Conservation (phyloP, 2,329 filamentous ascomycete genomes). For the Nemania sp. region DNA sequence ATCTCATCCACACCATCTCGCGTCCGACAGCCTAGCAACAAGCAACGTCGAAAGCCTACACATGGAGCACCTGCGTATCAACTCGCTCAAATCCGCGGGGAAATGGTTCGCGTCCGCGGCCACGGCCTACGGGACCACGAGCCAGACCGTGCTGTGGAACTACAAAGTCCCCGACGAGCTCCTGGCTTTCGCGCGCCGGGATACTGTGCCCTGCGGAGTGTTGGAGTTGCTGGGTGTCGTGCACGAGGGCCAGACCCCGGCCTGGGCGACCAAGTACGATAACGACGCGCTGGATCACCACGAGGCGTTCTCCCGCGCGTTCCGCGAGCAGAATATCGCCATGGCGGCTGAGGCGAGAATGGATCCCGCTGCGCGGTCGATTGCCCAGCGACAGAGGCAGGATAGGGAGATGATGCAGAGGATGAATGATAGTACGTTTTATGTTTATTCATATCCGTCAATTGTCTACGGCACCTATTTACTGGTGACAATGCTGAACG, state of each 20-base stretch:
- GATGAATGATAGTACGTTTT: slow-evolving; percentile 51
- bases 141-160: slow-evolving; percentile 61
- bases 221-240: slow-evolving; percentile 58
- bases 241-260: slow-evolving; percentile 54
- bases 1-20: no score
- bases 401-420: slow-evolving; percentile 48
- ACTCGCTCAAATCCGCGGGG: slow-evolving; percentile 43
- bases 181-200: slow-evolving; percentile 52
- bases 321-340: slow-evolving; percentile 46
- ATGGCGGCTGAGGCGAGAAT: slow-evolving; percentile 50
- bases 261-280: slow-evolving; percentile 52
- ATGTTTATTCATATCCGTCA: background rate
- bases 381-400: slow-evolving; percentile 47
- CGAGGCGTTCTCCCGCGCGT: slow-evolving; percentile 43
- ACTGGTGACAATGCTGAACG: no score
- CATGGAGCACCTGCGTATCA: slow-evolving; percentile 52
- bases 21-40: no score
- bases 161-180: slow-evolving; percentile 60
- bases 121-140: slow-evolving; percentile 58
- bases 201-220: slow-evolving; percentile 61
- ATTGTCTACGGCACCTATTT: no score
- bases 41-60: slow-evolving; percentile 46
- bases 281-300: slow-evolving; percentile 41
- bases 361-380: slow-evolving; percentile 46
- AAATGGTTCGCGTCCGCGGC: slow-evolving; percentile 61